Evolutionary conservation across 352 stramenopile species (phyloP).

Genomic region (Phytophthora agathidicida): DNA sequence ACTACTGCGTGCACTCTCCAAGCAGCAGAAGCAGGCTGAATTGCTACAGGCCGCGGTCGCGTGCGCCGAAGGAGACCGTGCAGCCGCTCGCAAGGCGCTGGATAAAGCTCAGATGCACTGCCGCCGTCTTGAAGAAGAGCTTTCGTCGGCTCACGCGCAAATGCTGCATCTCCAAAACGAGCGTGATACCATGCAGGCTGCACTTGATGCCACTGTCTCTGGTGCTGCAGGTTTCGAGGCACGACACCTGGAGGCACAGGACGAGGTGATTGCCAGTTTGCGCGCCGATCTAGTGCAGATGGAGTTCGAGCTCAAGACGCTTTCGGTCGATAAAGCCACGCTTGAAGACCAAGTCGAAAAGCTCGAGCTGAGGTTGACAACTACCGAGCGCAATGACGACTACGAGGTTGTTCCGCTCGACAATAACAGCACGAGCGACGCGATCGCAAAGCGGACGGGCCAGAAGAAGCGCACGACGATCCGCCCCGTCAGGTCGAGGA

Average conservation of each 20-base stretch:
- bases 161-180: constrained; percentile 55
- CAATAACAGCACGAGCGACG: constrained; percentile 27
- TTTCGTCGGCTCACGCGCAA: constrained; percentile 43
- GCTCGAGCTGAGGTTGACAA: constrained; percentile 33
- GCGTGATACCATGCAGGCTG: constrained; percentile 40
- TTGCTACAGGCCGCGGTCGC: constrained; percentile 34
- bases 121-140: constrained; percentile 56
- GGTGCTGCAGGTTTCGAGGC: constrained; percentile 34
- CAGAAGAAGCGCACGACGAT: constrained; percentile 52
- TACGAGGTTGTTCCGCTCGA: constrained; percentile 59
- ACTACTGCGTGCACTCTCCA: constrained; percentile 45
- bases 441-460: constrained; percentile 30
- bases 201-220: constrained; percentile 28
- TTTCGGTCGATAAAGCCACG: constrained; percentile 46
- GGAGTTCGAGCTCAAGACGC: constrained; percentile 71
- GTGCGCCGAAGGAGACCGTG: constrained; percentile 33
- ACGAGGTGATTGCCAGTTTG: constrained; percentile 57
- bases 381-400: constrained; percentile 14
- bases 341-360: constrained; percentile 42
- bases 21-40: constrained; percentile 48
- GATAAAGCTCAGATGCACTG: constrained; percentile 59
- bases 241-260: constrained; percentile 45
- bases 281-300: constrained; percentile 64
- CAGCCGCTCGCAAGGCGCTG: constrained; percentile 40
- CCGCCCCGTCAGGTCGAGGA: constrained; percentile 30